Percentiles rank a stretch among this genome's conserved stretches.
Evolutionary conservation across 2,329 filamentous ascomycete genomes (phyloP).

Genomic region (Hypoxylon sp.): DNA sequence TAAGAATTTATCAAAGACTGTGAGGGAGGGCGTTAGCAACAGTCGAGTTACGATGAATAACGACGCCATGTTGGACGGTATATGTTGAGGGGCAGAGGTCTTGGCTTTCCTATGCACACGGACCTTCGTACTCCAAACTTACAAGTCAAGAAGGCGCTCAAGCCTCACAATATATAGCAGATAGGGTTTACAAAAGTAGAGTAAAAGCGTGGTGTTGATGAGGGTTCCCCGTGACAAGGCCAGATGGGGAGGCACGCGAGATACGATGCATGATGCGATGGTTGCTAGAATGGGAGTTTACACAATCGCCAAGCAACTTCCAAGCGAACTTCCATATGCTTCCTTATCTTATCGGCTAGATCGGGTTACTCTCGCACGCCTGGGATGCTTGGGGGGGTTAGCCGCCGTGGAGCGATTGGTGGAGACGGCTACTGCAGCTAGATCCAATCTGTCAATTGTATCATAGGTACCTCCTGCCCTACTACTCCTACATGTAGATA

Average conservation of each 20-base stretch:
- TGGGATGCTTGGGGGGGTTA: conserved; percentile 21
- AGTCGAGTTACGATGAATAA: conserved; percentile 3
- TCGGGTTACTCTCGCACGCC: conserved; percentile 12
- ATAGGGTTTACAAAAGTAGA: conserved; percentile 1
- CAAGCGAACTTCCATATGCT: conserved; percentile 9
- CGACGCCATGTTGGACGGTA: neutral
- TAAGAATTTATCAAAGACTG: conserved; percentile 8
- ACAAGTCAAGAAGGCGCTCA: neutral
- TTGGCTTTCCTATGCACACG: conserved; percentile 11
- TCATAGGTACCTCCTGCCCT: no score
- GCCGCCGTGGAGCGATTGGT: conserved; percentile 25
- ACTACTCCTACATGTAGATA: no score
- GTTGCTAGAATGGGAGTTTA: conserved; percentile 31
- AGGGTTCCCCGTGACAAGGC: conserved; percentile 10
- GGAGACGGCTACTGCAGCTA: conserved; percentile 2
- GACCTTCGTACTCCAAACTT: conserved; percentile 19
- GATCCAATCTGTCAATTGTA: neutral
- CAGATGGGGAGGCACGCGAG: conserved; percentile 16
- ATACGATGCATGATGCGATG: conserved; percentile 6
- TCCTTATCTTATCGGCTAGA: conserved; percentile 44
- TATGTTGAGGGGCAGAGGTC: conserved; percentile 29
- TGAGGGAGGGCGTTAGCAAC: conserved; percentile 24
- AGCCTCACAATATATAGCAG: conserved; percentile 17
- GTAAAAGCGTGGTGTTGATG: conserved; percentile 14
- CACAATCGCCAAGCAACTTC: conserved; percentile 36